Evolutionary conservation across 192 early-diverging fungal genomes (phyloP).

Genomic region (Funneliformis geosporum): DNA sequence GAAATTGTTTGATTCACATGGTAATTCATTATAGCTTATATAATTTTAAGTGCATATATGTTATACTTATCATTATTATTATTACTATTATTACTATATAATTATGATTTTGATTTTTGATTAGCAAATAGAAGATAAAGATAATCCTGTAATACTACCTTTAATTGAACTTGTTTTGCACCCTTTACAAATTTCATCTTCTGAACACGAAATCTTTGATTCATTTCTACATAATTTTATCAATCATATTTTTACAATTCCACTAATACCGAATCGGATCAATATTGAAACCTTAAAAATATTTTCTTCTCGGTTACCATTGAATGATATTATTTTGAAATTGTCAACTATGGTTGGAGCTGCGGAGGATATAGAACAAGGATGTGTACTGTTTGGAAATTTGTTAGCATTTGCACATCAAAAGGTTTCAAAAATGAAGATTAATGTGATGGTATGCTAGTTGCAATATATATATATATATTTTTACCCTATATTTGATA

Average conservation of each 20-base stretch:
- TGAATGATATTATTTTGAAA: constrained; percentile 42
- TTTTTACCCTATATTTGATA: constrained; percentile 2
- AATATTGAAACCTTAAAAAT: constrained; percentile 40
- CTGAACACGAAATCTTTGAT: not conserved
- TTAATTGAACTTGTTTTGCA: constrained; percentile 32
- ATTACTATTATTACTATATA: not conserved
- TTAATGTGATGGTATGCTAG: constrained; percentile 38
- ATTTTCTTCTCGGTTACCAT: constrained; percentile 43
- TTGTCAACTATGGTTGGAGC: constrained; percentile 30
- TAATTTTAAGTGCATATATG: constrained; percentile 3
- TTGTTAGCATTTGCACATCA: constrained; percentile 41
- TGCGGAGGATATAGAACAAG: constrained; percentile 21
- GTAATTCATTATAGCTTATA: constrained; percentile 21
- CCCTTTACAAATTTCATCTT: constrained; percentile 27
- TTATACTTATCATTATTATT: constrained; percentile 23
- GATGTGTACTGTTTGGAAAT: constrained; percentile 48
- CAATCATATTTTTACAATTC: constrained; percentile 53
- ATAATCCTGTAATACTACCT: constrained; percentile 18
- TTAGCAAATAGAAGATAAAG: constrained; percentile 38
- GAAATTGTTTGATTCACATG: constrained; percentile 28
- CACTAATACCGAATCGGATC: constrained; percentile 48
- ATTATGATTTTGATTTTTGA: constrained; percentile 28
- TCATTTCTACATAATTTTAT: constrained; percentile 39
- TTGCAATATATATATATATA: not conserved
- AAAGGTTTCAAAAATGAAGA: constrained; percentile 32